A percentile compares a stretch with the other conserved stretches of the same genome.
These are phyloP conservation scores for Agrocybe pediades DNA, from an alignment of 768 basidiomycete genomes.

Conservation along the genomic window DNA sequence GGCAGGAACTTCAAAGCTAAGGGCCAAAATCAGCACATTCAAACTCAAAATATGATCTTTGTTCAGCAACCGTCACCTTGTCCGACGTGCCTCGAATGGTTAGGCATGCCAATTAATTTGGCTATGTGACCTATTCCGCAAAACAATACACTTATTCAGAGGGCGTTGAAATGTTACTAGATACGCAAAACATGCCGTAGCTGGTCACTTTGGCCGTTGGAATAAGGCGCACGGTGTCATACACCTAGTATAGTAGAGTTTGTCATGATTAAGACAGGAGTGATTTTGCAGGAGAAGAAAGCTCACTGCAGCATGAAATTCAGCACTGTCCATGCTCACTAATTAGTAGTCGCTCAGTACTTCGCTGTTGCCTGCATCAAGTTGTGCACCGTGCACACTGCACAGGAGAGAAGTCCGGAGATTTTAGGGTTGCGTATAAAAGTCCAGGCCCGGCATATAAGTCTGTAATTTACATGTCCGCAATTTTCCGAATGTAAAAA, in stretches of 20 bases:
- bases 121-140: constrained; percentile 85
- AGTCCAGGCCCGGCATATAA: no score
- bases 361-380: no score
- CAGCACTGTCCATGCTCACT: constrained; percentile 32
- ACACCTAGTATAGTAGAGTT: no score
- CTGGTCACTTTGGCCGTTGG: constrained; percentile 70
- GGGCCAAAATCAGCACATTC: neutral
- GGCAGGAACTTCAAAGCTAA: constrained; percentile 79
- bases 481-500: no score
- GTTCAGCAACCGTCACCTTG: constrained; percentile 52
- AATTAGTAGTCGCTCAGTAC: no score
- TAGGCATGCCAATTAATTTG: constrained; percentile 78
- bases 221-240: constrained; percentile 69
- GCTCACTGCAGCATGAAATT: constrained; percentile 38
- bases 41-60: neutral
- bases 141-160: neutral
- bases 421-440: no score
- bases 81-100: constrained; percentile 78
- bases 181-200: constrained; percentile 52
- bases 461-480: no score
- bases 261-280: no score
- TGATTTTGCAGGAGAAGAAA: neutral
- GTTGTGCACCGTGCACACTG: no score
- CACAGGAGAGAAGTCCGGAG: no score
- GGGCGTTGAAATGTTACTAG: no score